phyloP scores from a whole-genome alignment of 2,329 filamentous ascomycete genomes.

The Pyrenophora graminea region DNA sequence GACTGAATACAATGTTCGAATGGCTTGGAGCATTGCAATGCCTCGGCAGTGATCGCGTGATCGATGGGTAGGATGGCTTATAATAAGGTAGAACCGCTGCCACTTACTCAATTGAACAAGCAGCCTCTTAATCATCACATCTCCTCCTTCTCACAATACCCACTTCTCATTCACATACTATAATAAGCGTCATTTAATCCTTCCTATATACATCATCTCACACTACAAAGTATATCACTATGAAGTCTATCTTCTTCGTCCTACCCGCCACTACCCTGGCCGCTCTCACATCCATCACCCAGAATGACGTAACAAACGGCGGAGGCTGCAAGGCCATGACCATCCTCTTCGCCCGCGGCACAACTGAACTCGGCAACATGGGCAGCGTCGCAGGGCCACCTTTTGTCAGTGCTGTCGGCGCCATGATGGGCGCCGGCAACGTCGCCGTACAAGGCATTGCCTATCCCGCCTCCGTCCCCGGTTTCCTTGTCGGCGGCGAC shows the following conservation, averaged over 20 bases:
- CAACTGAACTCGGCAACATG: conserved; percentile 58
- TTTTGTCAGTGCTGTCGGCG: conserved; percentile 54
- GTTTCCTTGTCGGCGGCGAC: conserved; percentile 56
- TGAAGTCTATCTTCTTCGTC: conserved; percentile 23
- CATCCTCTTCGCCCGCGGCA: conserved; percentile 62
- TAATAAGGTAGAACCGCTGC: neutral
- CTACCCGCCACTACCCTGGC: conserved; percentile 17
- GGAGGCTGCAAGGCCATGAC: conserved; percentile 54
- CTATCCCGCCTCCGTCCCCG: conserved; percentile 54
- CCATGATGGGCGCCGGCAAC: conserved; percentile 47
- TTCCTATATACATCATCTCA: neutral
- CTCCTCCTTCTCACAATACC: neutral
- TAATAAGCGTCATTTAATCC: neutral
- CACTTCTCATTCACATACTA: no score
- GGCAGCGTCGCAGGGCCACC: conserved; percentile 56
- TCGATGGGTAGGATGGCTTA: neutral
- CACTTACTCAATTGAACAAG: neutral
- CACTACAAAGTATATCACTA: conserved; percentile 3
- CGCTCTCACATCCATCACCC: conserved; percentile 26
- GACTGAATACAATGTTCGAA: neutral
- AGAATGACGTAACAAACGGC: conserved; percentile 36
- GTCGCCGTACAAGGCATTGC: conserved; percentile 60
- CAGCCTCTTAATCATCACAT: neutral
- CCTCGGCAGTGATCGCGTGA: neutral
- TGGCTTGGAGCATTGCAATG: neutral